Conservation (phyloP, 1,139 yeast species). For the Geotrichum reessii region DNA sequence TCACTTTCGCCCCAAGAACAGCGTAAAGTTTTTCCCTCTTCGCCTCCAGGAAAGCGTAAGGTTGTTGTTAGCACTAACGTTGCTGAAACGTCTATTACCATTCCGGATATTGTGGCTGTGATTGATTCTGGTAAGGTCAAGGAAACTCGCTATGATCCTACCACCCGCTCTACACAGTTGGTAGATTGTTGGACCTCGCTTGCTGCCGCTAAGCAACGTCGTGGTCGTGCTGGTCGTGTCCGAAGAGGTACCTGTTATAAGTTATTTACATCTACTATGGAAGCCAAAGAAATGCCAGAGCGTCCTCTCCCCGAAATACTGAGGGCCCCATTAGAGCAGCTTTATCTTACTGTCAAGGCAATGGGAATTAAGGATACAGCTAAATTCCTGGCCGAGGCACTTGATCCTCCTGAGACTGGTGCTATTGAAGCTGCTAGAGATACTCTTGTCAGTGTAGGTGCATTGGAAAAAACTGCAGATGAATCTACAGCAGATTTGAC, state of each 20-base stretch:
- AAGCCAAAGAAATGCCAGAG: slow-evolving; percentile 49
- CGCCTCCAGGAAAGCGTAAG: slow-evolving; percentile 56
- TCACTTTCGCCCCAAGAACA: slow-evolving; percentile 83
- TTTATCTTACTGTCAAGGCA: slow-evolving; percentile 76
- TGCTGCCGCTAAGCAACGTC: slow-evolving; percentile 87
- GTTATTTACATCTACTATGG: slow-evolving; percentile 61
- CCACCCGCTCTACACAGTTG: slow-evolving; percentile 61
- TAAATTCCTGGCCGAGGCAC: slow-evolving; percentile 62
- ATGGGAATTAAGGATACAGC: slow-evolving; percentile 77
- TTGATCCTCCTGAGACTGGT: slow-evolving; percentile 68
- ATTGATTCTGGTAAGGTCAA: slow-evolving; percentile 86
- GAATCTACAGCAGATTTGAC: slow-evolving; percentile 49
- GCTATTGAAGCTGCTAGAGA: slow-evolving; percentile 60
- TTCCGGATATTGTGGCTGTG: slow-evolving; percentile 90
- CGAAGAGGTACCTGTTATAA: slow-evolving; percentile 76
- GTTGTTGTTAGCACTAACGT: slow-evolving; percentile 81
- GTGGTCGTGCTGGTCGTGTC: slow-evolving; percentile 99
- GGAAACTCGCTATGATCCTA: slow-evolving; percentile 63
- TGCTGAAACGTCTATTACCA: slow-evolving; percentile 85
- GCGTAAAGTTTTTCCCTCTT: slow-evolving; percentile 55
- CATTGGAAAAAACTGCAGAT: slow-evolving; percentile 39
- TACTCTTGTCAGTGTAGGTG: slow-evolving; percentile 65
- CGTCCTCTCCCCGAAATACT: slow-evolving; percentile 87
- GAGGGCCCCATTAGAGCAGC: slow-evolving; percentile 73
- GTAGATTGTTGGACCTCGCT: slow-evolving; percentile 82